These are phyloP conservation scores for Hapsidospora chrysogenum DNA, from an alignment of 495 filamentous ascomycete genomes.

Conservation along the genomic window DNA sequence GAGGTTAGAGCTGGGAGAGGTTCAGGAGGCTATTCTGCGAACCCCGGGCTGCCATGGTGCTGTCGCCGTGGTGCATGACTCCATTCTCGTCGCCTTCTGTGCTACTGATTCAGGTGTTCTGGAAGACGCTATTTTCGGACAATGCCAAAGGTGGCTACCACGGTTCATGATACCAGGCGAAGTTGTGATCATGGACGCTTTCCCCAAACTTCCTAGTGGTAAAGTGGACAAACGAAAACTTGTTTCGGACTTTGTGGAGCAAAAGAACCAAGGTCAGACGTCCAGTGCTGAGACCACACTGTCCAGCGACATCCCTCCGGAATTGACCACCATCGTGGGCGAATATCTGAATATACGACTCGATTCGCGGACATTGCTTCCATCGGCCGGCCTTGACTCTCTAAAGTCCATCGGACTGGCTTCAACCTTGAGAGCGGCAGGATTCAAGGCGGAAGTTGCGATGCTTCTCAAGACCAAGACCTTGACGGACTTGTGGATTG, in stretches of 20 bases:
- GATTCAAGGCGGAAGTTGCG: slow-evolving; percentile 31
- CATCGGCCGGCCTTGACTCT: slow-evolving; percentile 51
- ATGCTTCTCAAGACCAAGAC: slow-evolving; percentile 40
- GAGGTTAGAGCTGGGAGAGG: slow-evolving; percentile 66
- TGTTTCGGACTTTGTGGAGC: slow-evolving; percentile 26
- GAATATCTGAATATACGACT: too few relatives aligned
- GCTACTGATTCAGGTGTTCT: slow-evolving; percentile 18
- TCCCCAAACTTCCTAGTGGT: slow-evolving; percentile 61
- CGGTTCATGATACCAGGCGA: slow-evolving; percentile 63
- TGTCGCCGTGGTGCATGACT: slow-evolving; percentile 40
- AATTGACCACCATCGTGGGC: too few relatives aligned
- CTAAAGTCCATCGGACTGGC: slow-evolving; percentile 50
- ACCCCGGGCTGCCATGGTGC: slow-evolving; percentile 33
- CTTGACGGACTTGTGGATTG: slow-evolving; percentile 1
- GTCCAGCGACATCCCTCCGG: too few relatives aligned
- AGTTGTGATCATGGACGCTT: slow-evolving; percentile 37
- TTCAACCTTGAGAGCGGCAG: slow-evolving; percentile 34
- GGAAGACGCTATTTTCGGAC: slow-evolving; percentile 26
- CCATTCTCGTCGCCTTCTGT: slow-evolving; percentile 51
- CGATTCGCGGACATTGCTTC: background rate
- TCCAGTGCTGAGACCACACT: too few relatives aligned
- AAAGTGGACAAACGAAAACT: slow-evolving; percentile 56
- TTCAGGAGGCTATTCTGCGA: slow-evolving; percentile 51
- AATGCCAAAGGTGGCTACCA: slow-evolving; percentile 57
- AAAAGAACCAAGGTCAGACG: too few relatives aligned